Conservation (phyloP, 257 asterid genomes). For the Anisodus acutangulus region DNA sequence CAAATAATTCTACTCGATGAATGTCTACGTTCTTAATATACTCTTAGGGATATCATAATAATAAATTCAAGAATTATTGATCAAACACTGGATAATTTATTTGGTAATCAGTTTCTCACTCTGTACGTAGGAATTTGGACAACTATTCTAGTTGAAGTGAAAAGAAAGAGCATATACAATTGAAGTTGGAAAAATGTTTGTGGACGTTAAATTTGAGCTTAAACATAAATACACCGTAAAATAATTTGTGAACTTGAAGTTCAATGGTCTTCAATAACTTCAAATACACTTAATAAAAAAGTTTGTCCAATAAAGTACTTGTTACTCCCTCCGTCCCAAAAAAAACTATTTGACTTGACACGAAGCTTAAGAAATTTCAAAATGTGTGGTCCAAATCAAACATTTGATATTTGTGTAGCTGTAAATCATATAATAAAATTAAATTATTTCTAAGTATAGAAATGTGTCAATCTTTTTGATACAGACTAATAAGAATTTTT, state of each 20-base stretch:
- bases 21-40: neutral
- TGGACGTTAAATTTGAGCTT: neutral
- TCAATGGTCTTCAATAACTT: neutral
- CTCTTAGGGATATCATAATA: neutral
- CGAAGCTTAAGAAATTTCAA: too few relatives aligned
- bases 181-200: neutral
- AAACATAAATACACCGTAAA: neutral
- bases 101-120: neutral
- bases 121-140: neutral
- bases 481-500: too few relatives aligned
- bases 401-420: too few relatives aligned
- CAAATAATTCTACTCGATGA: constrained; percentile 32
- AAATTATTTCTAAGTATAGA: too few relatives aligned
- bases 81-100: neutral
- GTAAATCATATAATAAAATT: too few relatives aligned
- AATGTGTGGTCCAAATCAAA: too few relatives aligned
- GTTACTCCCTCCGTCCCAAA: too few relatives aligned
- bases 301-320: neutral
- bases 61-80: neutral
- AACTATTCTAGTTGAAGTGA: neutral
- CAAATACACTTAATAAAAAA: too few relatives aligned
- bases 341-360: too few relatives aligned
- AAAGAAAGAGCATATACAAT: neutral
- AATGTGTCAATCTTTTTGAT: too few relatives aligned
- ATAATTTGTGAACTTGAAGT: too few relatives aligned